These are phyloP conservation scores for Orbilia javanica DNA, from an alignment of 2,329 filamentous ascomycete genomes.

Conservation along the genomic window DNA sequence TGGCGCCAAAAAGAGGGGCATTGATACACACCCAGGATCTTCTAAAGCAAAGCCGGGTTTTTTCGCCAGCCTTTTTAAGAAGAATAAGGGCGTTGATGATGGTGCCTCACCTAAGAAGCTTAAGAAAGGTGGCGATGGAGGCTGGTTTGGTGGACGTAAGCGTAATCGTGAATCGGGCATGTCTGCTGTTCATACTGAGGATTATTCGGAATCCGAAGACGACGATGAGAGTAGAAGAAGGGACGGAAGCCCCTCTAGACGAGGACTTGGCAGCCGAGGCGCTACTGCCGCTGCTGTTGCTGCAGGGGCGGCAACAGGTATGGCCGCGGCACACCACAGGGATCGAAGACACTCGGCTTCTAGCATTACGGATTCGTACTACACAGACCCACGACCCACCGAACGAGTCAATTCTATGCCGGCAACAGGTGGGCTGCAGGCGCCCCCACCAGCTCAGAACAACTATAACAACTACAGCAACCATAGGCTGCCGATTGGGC, in stretches of 20 bases:
- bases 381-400: slow-evolving; percentile 29
- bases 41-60: slow-evolving; percentile 51
- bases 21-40: slow-evolving; percentile 33
- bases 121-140: slow-evolving; percentile 46
- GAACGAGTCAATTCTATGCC: slow-evolving; percentile 47
- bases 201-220: slow-evolving; percentile 49
- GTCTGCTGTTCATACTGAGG: slow-evolving; percentile 54
- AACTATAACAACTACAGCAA: slow-evolving; percentile 38
- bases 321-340: slow-evolving; percentile 48
- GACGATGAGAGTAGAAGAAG: slow-evolving; percentile 44
- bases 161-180: slow-evolving; percentile 49
- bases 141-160: slow-evolving; percentile 49
- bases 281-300: slow-evolving; percentile 33
- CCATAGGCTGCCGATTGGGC: slow-evolving; percentile 41
- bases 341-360: slow-evolving; percentile 43
- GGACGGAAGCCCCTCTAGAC: slow-evolving; percentile 38
- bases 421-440: slow-evolving; percentile 41
- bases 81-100: slow-evolving; percentile 36
- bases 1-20: slow-evolving; percentile 40
- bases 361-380: slow-evolving; percentile 52
- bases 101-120: slow-evolving; percentile 37
- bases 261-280: slow-evolving; percentile 23
- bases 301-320: slow-evolving; percentile 29
- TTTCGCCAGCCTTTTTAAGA: slow-evolving; percentile 48
- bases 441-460: slow-evolving; percentile 47